A percentile compares a stretch with the other conserved stretches of the same genome.
These are phyloP conservation scores for Helenozyma rhizophorensis DNA, from an alignment of 805 yeast genomes.

Conservation along the genomic window DNA sequence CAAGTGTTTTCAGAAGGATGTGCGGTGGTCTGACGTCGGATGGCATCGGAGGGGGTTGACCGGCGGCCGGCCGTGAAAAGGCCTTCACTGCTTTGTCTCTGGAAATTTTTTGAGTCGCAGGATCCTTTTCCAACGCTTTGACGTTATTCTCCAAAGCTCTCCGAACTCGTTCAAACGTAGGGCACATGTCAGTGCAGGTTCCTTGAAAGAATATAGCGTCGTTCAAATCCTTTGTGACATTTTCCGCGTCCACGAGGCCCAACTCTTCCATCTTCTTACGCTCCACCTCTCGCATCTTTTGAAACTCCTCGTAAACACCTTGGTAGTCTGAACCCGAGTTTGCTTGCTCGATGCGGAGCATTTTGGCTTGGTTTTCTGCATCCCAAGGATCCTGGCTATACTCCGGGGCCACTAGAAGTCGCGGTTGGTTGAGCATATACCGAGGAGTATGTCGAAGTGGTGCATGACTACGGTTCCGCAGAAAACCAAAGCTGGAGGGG, in stretches of 20 bases:
- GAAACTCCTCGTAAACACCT: constrained; percentile 70
- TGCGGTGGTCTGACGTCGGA: constrained; percentile 96
- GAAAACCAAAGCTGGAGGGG: constrained; percentile 30
- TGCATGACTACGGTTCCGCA: constrained; percentile 3
- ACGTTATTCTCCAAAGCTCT: constrained; percentile 86
- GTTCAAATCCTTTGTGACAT: constrained; percentile 71
- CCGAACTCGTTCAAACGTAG: constrained; percentile 84
- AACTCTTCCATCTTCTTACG: constrained; percentile 71
- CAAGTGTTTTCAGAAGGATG: constrained; percentile 59
- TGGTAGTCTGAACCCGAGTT: constrained; percentile 54
- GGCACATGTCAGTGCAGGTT: constrained; percentile 92
- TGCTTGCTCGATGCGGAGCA: constrained; percentile 48
- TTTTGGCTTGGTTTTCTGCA: constrained; percentile 57
- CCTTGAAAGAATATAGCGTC: constrained; percentile 90
- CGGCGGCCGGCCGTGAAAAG: constrained; percentile 95
- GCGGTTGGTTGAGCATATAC: constrained; percentile 32
- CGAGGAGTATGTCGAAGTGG: constrained; percentile 30
- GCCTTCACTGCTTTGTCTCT: constrained; percentile 73
- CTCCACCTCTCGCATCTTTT: constrained; percentile 68
- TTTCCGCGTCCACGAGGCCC: constrained; percentile 85
- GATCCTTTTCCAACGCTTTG: constrained; percentile 68
- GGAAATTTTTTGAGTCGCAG: constrained; percentile 49
- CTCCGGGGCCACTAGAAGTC: constrained; percentile 29
- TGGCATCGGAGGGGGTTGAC: constrained; percentile 96
- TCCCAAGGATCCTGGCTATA: constrained; percentile 62